Percentiles rank a stretch among this genome's conserved stretches.
Evolutionary conservation across 2,329 filamentous ascomycete genomes (phyloP).

Genomic region (Fusarium setosum): DNA sequence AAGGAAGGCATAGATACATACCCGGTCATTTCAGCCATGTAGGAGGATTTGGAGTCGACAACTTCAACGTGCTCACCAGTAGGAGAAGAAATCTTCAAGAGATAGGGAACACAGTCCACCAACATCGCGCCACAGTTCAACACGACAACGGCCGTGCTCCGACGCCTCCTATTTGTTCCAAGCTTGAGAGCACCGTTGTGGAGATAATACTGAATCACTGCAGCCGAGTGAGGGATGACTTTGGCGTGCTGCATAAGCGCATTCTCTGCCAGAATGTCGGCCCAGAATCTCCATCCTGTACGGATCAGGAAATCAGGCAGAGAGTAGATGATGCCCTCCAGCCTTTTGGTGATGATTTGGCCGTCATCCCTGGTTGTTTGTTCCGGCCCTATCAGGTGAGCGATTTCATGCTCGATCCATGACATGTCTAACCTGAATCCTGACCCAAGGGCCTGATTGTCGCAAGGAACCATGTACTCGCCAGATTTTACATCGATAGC

Average conservation of each 20-base stretch:
- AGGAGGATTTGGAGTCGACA: neutral
- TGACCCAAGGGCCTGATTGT: neutral
- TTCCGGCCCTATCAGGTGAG: neutral
- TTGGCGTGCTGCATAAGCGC: constrained; percentile 18
- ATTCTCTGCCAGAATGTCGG: neutral
- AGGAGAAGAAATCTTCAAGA: neutral
- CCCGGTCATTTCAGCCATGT: constrained; percentile 18
- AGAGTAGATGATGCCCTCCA: constrained; percentile 5
- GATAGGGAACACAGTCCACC: constrained; percentile 13
- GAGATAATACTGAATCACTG: constrained; percentile 13
- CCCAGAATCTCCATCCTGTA: neutral
- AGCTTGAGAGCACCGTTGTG: constrained; percentile 3
- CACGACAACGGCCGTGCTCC: neutral
- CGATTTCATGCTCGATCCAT: constrained; percentile 13
- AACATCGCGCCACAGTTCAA: constrained; percentile 13
- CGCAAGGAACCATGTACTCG: neutral
- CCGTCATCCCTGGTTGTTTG: neutral
- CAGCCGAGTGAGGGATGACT: constrained; percentile 15
- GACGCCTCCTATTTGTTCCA: neutral
- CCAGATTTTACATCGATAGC: neutral
- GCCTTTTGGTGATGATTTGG: constrained; percentile 1
- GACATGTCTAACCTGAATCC: neutral
- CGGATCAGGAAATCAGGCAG: constrained; percentile 9
- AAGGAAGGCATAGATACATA: neutral
- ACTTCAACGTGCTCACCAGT: neutral